Conservation (phyloP, 345 rosid genomes). For the Populus deltoides region DNA sequence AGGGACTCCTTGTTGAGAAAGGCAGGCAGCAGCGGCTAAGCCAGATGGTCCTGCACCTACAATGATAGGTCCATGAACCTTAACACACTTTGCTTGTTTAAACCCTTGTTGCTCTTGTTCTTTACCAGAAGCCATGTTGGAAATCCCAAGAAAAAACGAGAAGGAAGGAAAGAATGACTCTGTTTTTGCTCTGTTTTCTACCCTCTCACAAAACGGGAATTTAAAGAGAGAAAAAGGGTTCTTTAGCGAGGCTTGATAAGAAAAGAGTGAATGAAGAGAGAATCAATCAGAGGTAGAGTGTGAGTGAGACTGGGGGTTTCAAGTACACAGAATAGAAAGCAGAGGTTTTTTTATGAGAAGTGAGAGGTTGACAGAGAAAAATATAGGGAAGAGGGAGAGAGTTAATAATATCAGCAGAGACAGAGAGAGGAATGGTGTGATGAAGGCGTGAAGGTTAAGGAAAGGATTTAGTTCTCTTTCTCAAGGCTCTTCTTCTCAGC, state of each 20-base stretch:
- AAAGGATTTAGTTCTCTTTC: constrained; percentile 23
- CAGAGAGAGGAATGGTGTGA: neutral
- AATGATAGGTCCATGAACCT: constrained; percentile 63
- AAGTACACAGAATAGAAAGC: constrained; percentile 1
- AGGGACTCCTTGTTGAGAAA: constrained; percentile 54
- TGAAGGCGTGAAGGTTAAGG: constrained; percentile 41
- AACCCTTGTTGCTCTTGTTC: constrained; percentile 11
- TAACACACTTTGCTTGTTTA: constrained; percentile 14
- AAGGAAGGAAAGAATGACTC: neutral
- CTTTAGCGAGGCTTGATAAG: neutral
- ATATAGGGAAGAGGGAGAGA: neutral
- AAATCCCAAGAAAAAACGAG: constrained; percentile 21
- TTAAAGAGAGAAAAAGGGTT: constrained; percentile 14
- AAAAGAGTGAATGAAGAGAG: neutral
- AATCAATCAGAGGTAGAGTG: neutral
- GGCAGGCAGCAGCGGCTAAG: constrained; percentile 73
- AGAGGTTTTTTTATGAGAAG: constrained; percentile 17
- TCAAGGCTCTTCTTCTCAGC: constrained; percentile 20
- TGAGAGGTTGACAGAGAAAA: constrained; percentile 8
- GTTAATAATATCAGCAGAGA: neutral
- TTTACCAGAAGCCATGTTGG: constrained; percentile 45
- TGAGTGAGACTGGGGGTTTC: constrained; percentile 12
- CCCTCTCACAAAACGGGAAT: constrained; percentile 2
- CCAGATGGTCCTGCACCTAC: constrained; percentile 99
- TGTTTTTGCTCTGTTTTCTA: constrained; percentile 22